Percentiles rank a stretch among this genome's conserved stretches.
These are phyloP conservation scores for Discostella pseudostelligera DNA, from an alignment of 108 stramenopile species.

Conservation along the genomic window DNA sequence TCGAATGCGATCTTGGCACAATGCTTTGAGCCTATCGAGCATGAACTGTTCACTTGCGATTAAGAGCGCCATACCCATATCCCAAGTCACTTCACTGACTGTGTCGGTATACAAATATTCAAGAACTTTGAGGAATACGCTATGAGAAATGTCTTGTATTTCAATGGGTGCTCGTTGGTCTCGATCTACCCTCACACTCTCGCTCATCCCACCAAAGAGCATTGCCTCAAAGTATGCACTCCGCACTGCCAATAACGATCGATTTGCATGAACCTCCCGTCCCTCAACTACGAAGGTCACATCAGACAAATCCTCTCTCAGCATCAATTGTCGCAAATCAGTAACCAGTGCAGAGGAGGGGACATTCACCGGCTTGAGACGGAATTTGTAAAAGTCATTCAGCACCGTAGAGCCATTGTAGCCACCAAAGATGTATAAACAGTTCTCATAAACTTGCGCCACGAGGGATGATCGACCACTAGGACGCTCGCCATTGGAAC, in stretches of 20 bases:
- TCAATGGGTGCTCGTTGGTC: slow-evolving; percentile 52
- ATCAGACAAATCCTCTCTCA: slow-evolving; percentile 79
- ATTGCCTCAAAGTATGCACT: slow-evolving; percentile 93
- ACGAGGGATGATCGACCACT: slow-evolving; percentile 89
- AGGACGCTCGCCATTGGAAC: slow-evolving; percentile 64
- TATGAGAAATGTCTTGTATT: slow-evolving; percentile 78
- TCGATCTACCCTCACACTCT: slow-evolving; percentile 44
- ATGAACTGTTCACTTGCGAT: slow-evolving; percentile 93
- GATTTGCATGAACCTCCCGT: slow-evolving; percentile 80
- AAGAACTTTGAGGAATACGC: slow-evolving; percentile 85
- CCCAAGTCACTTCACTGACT: slow-evolving; percentile 63
- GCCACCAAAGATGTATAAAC: slow-evolving; percentile 87
- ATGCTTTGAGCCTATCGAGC: slow-evolving; percentile 86
- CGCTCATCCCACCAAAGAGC: slow-evolving; percentile 89
- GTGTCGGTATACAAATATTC: slow-evolving; percentile 95
- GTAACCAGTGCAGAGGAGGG: slow-evolving; percentile 73
- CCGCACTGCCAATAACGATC: slow-evolving; percentile 86
- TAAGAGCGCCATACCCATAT: slow-evolving; percentile 82
- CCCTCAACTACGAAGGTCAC: slow-evolving; percentile 93
- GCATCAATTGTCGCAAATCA: slow-evolving; percentile 80
- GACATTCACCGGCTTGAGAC: slow-evolving; percentile 76
- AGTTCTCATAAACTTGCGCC: slow-evolving; percentile 87
- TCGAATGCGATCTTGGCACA: slow-evolving; percentile 89
- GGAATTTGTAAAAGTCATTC: slow-evolving; percentile 94
- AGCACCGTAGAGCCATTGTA: slow-evolving; percentile 87